Evolutionary conservation across 768 basidiomycete species (phyloP), one percentile per base, ranked within the genome.

Genomic region (Boletus huronensis): DNA sequence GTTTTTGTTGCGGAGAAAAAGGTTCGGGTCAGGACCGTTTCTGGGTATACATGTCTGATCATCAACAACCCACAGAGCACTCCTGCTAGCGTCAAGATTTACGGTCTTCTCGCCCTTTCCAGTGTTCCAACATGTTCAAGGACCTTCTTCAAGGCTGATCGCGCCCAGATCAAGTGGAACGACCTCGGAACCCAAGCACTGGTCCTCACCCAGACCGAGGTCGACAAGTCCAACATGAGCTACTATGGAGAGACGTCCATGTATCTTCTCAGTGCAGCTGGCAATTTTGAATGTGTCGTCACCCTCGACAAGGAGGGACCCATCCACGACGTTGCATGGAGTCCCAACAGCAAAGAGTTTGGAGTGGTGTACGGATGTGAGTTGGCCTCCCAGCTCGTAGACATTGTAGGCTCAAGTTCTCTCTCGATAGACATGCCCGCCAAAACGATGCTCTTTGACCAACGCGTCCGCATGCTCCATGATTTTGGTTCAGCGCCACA

Each of bases 201-300:
- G 52, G 80, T 98, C 55, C 73, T 98, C 35, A 95, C 96, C 0
- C 93, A 95, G 66, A 96, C 95, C 5, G 97, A 99, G 64, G 95
- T 98, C 50, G 96, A 99, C 67, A 92, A 91, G 68, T 88, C 91
- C 43, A 96, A 96, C 72, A 97, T 91, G 81, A 94, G 88, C 64
- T 99, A 99, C 71, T 99, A 98, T 61, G 97, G 97, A 50, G 96
- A 98, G 77, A 97, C 95, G 3, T 91, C 92, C 49, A 76, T 99
- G 65, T 98, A 96, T 73, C 80, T 98, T 14, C 82, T 98, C 58
- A 93, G 87, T 59, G 85, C 93, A 17, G 88, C 92, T 9, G 95
- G 96, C 16, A 90, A 93, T 62, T 98, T 94, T 63, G 95, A 98
- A 68, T 93, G 91, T 67, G 80, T 93, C 28, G 89, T 98, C 26